Evolutionary conservation across 768 basidiomycete genomes (phyloP), one percentile per base, ranked within the genome.

Genomic region (Lentinus tigrinus): DNA sequence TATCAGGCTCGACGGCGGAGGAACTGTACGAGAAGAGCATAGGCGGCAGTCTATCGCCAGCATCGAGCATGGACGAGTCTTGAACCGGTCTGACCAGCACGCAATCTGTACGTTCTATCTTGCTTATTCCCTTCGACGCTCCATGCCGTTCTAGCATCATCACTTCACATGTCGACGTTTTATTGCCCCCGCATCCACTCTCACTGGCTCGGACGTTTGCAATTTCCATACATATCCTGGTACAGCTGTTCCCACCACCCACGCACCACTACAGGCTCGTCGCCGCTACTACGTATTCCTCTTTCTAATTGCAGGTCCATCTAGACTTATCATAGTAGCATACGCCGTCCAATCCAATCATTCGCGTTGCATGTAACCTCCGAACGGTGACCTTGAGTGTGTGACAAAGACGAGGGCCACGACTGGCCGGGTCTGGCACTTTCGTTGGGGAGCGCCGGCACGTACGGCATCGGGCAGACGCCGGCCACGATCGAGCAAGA

Each of bases 21-120:
- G 66, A 67, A 19, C 58, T 56, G 65, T 62, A 69, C 68, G 62
- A 72, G 74, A 64, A 68, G 66, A 65, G 73, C 64, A 65, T 76
- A 58, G 75, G 75, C 51, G 74, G 74, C 37, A 80, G 78, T 56
- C 63, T 75, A 49, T 84, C 81, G 44, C 79, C 79, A 2, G 57
- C 69, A 62, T 67, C 74, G 64, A 61, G 64, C 70, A 70, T 77
- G 70, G 75, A 72, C 51, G 69, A 64, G 58, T 69, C 68, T n/a
- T n/a, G n/a, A n/a, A n/a, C n/a, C n/a, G n/a, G n/a, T n/a, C 58
- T 71, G 65, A 66, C 47, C 64, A 57, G 64, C 39, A 42, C 10
- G 39, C 9, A 11, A 28, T 38, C 17, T 46, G 53, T 56, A 38
- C 61, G 38, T 62, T 50, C 19, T 42, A 34, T 58, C 34, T 62